phyloP scores from a whole-genome alignment of 2,329 filamentous ascomycete species.

The Trichoderma atroviride region DNA sequence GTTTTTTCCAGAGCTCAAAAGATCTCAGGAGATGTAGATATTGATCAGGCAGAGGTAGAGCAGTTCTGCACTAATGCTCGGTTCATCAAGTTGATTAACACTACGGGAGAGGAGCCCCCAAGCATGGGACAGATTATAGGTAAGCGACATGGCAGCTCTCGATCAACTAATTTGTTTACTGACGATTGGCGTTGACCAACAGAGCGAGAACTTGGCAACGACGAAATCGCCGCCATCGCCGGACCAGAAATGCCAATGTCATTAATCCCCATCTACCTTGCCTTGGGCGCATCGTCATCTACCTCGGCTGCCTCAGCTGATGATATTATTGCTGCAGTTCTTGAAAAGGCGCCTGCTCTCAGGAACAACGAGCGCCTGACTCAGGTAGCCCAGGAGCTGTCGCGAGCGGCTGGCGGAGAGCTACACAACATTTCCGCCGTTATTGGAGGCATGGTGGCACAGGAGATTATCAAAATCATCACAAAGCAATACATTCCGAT shows the following conservation, averaged over 20 bases:
- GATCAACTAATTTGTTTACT: neutral
- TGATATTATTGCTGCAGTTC: conserved; percentile 56
- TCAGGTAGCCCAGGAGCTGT: conserved; percentile 66
- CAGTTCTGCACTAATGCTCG: conserved; percentile 94
- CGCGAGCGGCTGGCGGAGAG: conserved; percentile 79
- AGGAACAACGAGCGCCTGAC: conserved; percentile 53
- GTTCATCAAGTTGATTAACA: conserved; percentile 84
- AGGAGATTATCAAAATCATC: conserved; percentile 91
- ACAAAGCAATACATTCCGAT: conserved; percentile 73
- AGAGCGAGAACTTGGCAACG: conserved; percentile 59
- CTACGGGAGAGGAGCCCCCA: conserved; percentile 47
- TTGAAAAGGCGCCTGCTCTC: conserved; percentile 50
- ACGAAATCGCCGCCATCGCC: conserved; percentile 53
- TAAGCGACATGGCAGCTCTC: conserved; percentile 44
- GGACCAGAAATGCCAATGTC: conserved; percentile 57
- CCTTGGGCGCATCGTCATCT: conserved; percentile 59
- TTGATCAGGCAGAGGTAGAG: conserved; percentile 77
- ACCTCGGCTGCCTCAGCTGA: conserved; percentile 48
- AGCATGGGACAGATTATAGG: conserved; percentile 57
- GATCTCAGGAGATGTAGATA: conserved; percentile 50
- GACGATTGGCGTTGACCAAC: conserved; percentile 17
- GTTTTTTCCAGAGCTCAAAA: conserved; percentile 67
- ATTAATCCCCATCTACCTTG: conserved; percentile 70
- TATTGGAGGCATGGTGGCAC: conserved; percentile 89
- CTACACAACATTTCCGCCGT: conserved; percentile 90